Evolutionary conservation across 2,329 filamentous ascomycete genomes (phyloP).

Genomic region (Didymella sp.): DNA sequence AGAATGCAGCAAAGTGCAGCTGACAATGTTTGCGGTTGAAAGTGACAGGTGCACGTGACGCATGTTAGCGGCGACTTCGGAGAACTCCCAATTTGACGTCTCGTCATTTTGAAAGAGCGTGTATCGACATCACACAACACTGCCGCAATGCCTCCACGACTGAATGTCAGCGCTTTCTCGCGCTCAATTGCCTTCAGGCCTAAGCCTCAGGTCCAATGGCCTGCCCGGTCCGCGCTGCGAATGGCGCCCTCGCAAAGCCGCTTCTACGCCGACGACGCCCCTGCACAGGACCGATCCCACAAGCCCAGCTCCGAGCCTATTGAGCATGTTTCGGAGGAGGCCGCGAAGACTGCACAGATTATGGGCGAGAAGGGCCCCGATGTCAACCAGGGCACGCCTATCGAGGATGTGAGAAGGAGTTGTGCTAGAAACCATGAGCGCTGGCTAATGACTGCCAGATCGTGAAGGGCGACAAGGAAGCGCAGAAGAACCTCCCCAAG

Average conservation of each 20-base stretch:
- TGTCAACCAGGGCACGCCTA: slow-evolving; percentile 68
- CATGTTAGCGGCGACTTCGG: slow-evolving; percentile 6
- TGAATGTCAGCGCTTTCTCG: slow-evolving; percentile 42
- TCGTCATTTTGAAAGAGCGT: slow-evolving; percentile 30
- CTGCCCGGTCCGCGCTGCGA: slow-evolving; percentile 30
- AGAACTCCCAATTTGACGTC: slow-evolving; percentile 13
- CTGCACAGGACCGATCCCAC: slow-evolving; percentile 42
- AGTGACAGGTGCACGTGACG: slow-evolving; percentile 27
- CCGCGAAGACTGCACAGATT: slow-evolving; percentile 65
- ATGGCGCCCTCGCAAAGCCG: slow-evolving; percentile 39
- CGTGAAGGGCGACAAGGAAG: slow-evolving; percentile 67
- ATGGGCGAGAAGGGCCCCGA: slow-evolving; percentile 66
- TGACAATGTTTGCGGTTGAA: background rate
- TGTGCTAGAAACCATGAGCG: background rate
- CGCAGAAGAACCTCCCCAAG: slow-evolving; percentile 68
- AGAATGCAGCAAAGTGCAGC: too few species aligned
- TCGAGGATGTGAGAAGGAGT: slow-evolving; percentile 63
- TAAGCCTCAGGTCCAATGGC: slow-evolving; percentile 40
- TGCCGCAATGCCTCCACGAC: slow-evolving; percentile 49
- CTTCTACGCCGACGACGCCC: slow-evolving; percentile 40
- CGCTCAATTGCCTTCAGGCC: slow-evolving; percentile 45
- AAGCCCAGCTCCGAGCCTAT: slow-evolving; percentile 49
- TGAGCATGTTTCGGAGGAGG: slow-evolving; percentile 70
- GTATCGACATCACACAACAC: slow-evolving; percentile 25
- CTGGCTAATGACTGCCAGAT: slow-evolving; percentile 56